Evolutionary conservation across 371 early-diverging fungal species (phyloP).

Genomic region (Rhizopus arrhizus): DNA sequence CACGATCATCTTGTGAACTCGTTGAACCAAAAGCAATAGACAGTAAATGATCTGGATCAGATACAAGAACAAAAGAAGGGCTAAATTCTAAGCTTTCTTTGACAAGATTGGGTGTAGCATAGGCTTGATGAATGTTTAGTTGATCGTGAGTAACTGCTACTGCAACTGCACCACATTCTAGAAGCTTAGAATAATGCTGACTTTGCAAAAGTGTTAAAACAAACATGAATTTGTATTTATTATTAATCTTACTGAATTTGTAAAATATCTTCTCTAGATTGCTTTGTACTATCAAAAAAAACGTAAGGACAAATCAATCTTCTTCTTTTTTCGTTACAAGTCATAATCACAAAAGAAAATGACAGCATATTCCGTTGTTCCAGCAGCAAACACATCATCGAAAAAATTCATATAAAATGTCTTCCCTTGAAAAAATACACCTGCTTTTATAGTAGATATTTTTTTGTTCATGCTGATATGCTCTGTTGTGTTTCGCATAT

Average conservation of each 20-base stretch:
- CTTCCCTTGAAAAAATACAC: conserved; percentile 10
- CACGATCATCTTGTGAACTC: not conserved
- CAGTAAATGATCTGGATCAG: conserved; percentile 10
- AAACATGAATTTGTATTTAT: not conserved
- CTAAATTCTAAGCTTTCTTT: conserved; percentile 13
- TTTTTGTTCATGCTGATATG: no score
- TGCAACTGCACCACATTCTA: conserved; percentile 12
- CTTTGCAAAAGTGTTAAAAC: not conserved
- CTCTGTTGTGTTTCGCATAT: not conserved
- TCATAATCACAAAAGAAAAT: conserved; percentile 33
- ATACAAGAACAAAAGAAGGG: conserved; percentile 16
- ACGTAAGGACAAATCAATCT: not conserved
- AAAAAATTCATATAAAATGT: conserved; percentile 11
- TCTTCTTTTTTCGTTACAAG: conserved; percentile 25
- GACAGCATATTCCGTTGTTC: conserved; percentile 3
- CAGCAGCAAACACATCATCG: no score
- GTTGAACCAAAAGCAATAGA: conserved; percentile 13
- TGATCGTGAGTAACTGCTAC: conserved; percentile 21
- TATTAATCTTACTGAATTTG: conserved; percentile 22
- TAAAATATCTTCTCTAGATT: conserved; percentile 14
- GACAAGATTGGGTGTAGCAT: conserved; percentile 10
- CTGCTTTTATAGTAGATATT: no score
- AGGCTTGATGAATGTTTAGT: conserved; percentile 8
- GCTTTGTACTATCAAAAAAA: conserved; percentile 8
- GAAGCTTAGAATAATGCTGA: conserved; percentile 3